Base-by-base conservation (phyloP, 1,284 basidiomycete genomes). In the Apiotrichum gracile region DNA sequence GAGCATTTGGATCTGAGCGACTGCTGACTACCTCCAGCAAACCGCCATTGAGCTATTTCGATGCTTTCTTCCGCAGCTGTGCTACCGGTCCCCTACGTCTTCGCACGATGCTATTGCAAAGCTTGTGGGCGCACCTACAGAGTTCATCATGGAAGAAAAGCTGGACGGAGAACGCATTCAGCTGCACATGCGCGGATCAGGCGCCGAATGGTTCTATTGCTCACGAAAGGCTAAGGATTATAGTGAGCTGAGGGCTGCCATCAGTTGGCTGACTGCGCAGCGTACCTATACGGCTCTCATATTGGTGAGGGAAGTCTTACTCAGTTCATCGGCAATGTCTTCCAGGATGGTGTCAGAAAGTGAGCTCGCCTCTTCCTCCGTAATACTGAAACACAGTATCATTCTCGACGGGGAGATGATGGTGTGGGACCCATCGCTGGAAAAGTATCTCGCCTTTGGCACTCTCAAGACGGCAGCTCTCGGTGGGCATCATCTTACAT, bases 341-440 rank as follows among this genome's bases (percentile, higher is more conserved):
- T 97, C 59, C 82, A 87, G 62, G 68, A 79, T 2, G 81, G 85
- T 4, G 80, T 96, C 4, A 81, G 86, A 12, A 86, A 91, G 91
- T 92, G 62, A 62, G 88, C n/a, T n/a, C 76, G 21, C 34, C 26
- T 1, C 9, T 5, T 43, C 8, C 13, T 27, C 31, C 27, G 38
- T 27, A 13, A 19, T 38, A 34, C 55, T 55, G 24, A 52, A 19
- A 2, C 27, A 6, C 56, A 94, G 92, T 47, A 85, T 92, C 62
- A 89, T 97, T 41, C 76, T 97, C 17, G 92, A 97, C 62, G 92
- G 93, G 0, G 93, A 97, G 72, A 96, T 97, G 92, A 77, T 97
- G 39, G 93, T 93, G 3, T 96, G 88, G 87, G 92, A 97, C 69
- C 92, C 92, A 0, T 78, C 86, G 2, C 84, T 88, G 0, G 85